A percentile compares a stretch with the other conserved stretches of the same genome.
Conservation (phyloP, 2,329 filamentous ascomycete species). For the Tolypocladium sp. region DNA sequence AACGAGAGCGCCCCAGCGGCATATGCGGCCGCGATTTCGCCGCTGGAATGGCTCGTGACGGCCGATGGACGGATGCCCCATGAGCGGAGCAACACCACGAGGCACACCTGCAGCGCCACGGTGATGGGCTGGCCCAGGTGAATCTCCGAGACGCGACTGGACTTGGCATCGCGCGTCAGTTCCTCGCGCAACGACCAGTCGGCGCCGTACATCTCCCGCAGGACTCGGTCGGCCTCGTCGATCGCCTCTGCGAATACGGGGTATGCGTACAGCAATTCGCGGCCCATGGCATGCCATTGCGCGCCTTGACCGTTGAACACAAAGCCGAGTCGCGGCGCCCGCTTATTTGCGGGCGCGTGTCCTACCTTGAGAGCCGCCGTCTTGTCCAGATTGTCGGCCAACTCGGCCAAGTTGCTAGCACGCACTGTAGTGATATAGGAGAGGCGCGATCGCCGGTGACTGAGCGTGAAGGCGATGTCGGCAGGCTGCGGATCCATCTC, state of each 20-base stretch:
- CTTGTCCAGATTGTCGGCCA: not conserved
- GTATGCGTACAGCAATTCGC: too few species aligned
- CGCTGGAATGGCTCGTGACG: conserved; percentile 33
- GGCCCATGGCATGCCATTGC: too few species aligned
- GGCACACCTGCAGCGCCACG: conserved; percentile 35
- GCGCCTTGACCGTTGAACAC: conserved; percentile 27
- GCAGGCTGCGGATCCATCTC: too few species aligned
- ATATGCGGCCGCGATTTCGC: conserved; percentile 38
- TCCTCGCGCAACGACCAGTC: too few species aligned
- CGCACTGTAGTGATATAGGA: too few species aligned
- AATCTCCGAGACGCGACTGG: too few species aligned
- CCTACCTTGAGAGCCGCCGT: not conserved
- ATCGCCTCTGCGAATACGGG: too few species aligned
- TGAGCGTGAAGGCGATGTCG: not conserved
- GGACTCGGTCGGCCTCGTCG: too few species aligned
- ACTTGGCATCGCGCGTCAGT: too few species aligned
- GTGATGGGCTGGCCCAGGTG: conserved; percentile 29
- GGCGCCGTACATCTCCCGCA: too few species aligned
- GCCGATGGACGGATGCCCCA: conserved; percentile 26
- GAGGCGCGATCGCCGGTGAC: not conserved
- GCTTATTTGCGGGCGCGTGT: too few species aligned
- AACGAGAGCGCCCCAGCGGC: conserved; percentile 31
- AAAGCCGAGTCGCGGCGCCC: conserved; percentile 13
- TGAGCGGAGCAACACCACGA: conserved; percentile 30
- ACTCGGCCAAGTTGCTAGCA: not conserved